Conservation (phyloP, 129 eudicot species). For the Kitagawia praeruptora region DNA sequence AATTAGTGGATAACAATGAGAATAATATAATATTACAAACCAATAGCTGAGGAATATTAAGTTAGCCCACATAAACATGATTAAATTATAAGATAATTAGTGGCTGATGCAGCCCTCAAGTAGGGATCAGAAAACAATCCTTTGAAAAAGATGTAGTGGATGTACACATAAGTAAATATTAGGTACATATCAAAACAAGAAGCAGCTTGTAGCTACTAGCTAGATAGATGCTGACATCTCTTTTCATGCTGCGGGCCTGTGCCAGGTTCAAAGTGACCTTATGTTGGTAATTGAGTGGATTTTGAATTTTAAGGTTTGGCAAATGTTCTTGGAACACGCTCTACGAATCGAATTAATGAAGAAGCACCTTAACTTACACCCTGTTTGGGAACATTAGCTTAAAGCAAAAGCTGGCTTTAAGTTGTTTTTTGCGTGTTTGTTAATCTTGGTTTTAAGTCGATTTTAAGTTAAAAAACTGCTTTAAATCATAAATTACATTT, state of each 20-base stretch:
- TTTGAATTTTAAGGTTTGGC: neutral
- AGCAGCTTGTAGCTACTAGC: neutral
- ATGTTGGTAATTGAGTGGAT: neutral
- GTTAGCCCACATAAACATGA: neutral
- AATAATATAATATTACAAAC: neutral
- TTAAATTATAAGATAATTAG: neutral
- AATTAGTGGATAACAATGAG: neutral
- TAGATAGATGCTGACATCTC: neutral
- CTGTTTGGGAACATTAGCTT: too few species aligned
- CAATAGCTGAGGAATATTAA: neutral
- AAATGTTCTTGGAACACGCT: too few species aligned
- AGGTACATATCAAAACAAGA: conserved; percentile 11
- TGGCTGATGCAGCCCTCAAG: neutral
- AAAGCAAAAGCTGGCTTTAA: too few species aligned
- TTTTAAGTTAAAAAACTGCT: too few species aligned
- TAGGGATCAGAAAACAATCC: neutral
- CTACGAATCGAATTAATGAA: too few species aligned
- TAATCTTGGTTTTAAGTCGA: too few species aligned
- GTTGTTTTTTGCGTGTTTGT: too few species aligned
- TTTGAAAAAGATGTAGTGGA: neutral
- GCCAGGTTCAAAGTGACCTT: neutral
- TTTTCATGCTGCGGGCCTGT: neutral
- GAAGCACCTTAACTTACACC: too few species aligned
- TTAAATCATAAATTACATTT: too few species aligned
- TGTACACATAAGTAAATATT: neutral